Evolutionary conservation across 495 filamentous ascomycete genomes (phyloP), one percentile per base, ranked within the genome.

Genomic region (Penicillium maclennaniae): DNA sequence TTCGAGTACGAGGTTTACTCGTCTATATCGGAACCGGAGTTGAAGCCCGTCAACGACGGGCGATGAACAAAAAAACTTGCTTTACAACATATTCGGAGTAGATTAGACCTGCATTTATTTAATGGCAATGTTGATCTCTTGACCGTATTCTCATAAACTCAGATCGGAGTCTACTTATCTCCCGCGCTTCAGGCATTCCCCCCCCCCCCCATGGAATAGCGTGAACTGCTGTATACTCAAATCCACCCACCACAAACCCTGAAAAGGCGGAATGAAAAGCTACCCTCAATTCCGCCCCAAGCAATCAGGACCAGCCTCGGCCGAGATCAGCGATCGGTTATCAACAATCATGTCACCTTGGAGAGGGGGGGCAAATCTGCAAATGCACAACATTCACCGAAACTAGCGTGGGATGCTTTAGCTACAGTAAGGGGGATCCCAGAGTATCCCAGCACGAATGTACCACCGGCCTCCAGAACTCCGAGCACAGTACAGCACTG

Each of bases 1-100:
- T 59, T 54, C 58, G 55, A 59, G 54, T 61, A 50, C 46, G 40
- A 54, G 44, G 45, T 41, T 56, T 63, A 48, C 61, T 59, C 54
- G 51, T 47, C 55, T 45, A 56, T 50, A 63, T 46, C 43, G 47
- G 45, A 34, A 38, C 45, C 27, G 43, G 56, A 59, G 56, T 50
- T 51, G 42, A 27, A 42, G 56, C 43, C 41, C 51, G 47, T 49
- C 47, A 27, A 34, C 19, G 17, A 47, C 25, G 21, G 47, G 47
- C 51, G 34, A 51, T 51, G 47, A 56, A 51, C 28, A 26, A 45
- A 56, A 56, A 52, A 38, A 12, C 36, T 40, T 44, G 43, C 17
- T 25, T 45, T 50, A 44, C 38, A 44, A 44, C 38, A 44, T 43
- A 48, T 20, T 20, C 44, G 37, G 37, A 50, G 39, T 50, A 50